phyloP scores from a whole-genome alignment of 2,329 filamentous ascomycete species.

The Neurospora sp. region DNA sequence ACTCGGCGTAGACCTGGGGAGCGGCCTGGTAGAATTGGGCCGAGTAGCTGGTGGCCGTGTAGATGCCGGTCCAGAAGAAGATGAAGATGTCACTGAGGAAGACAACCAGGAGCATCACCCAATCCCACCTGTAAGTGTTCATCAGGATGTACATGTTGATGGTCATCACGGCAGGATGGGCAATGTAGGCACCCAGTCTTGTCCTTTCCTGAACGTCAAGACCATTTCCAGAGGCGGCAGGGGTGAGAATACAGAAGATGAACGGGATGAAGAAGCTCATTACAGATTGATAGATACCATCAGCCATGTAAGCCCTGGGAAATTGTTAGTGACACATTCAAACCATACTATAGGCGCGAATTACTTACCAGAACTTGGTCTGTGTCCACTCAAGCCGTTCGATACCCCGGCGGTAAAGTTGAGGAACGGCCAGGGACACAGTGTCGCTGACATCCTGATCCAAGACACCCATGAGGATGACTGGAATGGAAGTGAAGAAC shows the following conservation, averaged over 20 bases:
- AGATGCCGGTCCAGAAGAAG: slow-evolving; percentile 94
- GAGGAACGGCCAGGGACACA: slow-evolving; percentile 87
- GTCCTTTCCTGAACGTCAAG: slow-evolving; percentile 68
- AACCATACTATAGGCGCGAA: neutral
- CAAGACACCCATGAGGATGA: slow-evolving; percentile 91
- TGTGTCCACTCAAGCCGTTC: slow-evolving; percentile 96
- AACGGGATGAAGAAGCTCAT: slow-evolving; percentile 92
- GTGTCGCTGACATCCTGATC: slow-evolving; percentile 95
- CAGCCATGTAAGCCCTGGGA: slow-evolving; percentile 78
- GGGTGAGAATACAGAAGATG: slow-evolving; percentile 60
- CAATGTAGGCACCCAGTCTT: slow-evolving; percentile 80
- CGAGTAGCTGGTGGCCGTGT: slow-evolving; percentile 44
- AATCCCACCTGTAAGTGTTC: slow-evolving; percentile 98
- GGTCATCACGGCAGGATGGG: slow-evolving; percentile 71
- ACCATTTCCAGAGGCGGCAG: slow-evolving; percentile 62
- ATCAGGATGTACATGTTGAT: slow-evolving; percentile 93
- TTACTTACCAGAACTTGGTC: slow-evolving; percentile 81
- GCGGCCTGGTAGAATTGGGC: slow-evolving; percentile 65
- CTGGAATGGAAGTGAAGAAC: slow-evolving; percentile 89
- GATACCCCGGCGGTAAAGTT: slow-evolving; percentile 91
- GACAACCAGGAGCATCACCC: slow-evolving; percentile 81
- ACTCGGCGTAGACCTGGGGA: slow-evolving; percentile 65
- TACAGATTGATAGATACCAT: slow-evolving; percentile 89
- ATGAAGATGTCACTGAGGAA: slow-evolving; percentile 74
- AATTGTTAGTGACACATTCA: slow-evolving; percentile 18